These are phyloP conservation scores for Ogataea methanolica DNA, from an alignment of 805 yeast genomes.

Conservation along the genomic window DNA sequence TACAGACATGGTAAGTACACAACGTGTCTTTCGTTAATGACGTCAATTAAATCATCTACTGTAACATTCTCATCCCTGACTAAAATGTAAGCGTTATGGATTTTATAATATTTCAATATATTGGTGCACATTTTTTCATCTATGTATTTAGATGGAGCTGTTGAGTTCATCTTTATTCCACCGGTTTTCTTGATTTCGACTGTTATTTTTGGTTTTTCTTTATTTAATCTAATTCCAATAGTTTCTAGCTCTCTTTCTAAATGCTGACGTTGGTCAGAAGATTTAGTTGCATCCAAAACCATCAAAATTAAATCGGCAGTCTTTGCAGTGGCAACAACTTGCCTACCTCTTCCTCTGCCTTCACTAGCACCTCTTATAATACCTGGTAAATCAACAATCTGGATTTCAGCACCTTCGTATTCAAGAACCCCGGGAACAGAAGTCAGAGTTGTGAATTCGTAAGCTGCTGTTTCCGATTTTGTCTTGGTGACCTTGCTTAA, in stretches of 20 bases:
- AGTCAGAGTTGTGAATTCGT: slow-evolving; percentile 93
- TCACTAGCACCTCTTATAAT: slow-evolving; percentile 94
- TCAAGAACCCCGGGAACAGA: slow-evolving; percentile 95
- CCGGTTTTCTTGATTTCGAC: slow-evolving; percentile 82
- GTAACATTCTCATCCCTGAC: slow-evolving; percentile 86
- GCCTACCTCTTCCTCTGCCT: slow-evolving; percentile 97
- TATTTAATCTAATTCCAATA: slow-evolving; percentile 88
- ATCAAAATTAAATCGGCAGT: slow-evolving; percentile 89
- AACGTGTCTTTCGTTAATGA: slow-evolving; percentile 81
- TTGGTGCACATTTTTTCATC: slow-evolving; percentile 76
- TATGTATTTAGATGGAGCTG: slow-evolving; percentile 75
- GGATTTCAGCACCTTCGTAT: slow-evolving; percentile 95
- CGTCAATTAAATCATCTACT: slow-evolving; percentile 89
- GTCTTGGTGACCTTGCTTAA: slow-evolving; percentile 88
- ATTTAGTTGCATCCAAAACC: slow-evolving; percentile 95
- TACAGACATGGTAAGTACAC: slow-evolving; percentile 88
- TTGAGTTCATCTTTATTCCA: slow-evolving; percentile 80
- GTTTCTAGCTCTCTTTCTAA: slow-evolving; percentile 87
- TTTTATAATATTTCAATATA: slow-evolving; percentile 77
- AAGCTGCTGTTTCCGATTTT: slow-evolving; percentile 89
- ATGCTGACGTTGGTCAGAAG: slow-evolving; percentile 81
- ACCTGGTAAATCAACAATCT: slow-evolving; percentile 96
- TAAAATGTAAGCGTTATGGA: slow-evolving; percentile 91
- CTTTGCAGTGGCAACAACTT: slow-evolving; percentile 93
- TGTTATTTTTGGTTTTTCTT: slow-evolving; percentile 72